phyloP scores from a whole-genome alignment of 176 grass and related monocot species.

The Aegilops longissima region DNA sequence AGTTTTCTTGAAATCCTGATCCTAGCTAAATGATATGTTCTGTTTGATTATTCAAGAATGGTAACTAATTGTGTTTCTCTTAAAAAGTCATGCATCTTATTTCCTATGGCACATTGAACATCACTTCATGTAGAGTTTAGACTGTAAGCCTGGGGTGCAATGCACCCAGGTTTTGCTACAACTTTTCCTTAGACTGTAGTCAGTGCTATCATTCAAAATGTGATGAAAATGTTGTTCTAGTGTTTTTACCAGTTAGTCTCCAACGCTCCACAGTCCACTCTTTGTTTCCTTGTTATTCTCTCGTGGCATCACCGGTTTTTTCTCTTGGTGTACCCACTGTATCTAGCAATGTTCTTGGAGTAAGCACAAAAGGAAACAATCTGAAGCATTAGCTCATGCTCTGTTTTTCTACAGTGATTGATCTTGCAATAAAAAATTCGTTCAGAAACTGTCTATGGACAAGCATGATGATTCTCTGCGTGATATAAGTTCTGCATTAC shows the following conservation, averaged over 20 bases:
- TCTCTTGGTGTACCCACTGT: background rate
- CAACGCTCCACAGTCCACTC: background rate
- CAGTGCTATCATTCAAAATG: background rate
- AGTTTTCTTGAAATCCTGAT: background rate
- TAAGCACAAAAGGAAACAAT: background rate
- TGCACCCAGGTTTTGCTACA: background rate
- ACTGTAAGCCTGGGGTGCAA: background rate
- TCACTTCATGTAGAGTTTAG: background rate
- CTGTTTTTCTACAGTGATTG: slow-evolving; percentile 22
- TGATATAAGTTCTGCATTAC: background rate
- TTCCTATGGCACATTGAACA: background rate
- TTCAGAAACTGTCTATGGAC: background rate
- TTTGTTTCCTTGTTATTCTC: background rate
- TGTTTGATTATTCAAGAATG: slow-evolving; percentile 8
- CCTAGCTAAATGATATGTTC: slow-evolving; percentile 6
- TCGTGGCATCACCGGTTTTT: background rate
- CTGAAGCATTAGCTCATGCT: background rate
- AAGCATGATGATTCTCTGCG: background rate
- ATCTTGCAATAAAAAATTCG: slow-evolving; percentile 11
- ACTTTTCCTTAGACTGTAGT: background rate
- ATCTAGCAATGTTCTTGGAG: background rate
- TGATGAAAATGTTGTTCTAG: background rate
- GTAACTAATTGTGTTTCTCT: background rate
- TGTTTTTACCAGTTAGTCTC: background rate
- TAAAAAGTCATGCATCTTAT: background rate